Evolutionary conservation across 176 grass and related monocot species (phyloP).

Genomic region (Microstegium vimineum): DNA sequence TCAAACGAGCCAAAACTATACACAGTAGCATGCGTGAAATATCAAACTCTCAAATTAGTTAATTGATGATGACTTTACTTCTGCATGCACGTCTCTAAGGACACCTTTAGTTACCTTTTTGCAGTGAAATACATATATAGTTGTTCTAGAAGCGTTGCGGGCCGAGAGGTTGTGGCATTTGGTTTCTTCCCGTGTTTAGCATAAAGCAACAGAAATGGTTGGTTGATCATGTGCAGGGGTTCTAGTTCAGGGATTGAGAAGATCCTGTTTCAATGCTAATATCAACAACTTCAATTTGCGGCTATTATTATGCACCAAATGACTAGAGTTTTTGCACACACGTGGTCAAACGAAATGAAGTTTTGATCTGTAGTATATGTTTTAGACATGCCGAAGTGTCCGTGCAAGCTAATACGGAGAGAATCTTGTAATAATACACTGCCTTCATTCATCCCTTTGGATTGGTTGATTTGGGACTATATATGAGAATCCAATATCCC

Average conservation of each 20-base stretch:
- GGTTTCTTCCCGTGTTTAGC: neutral
- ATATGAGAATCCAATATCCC: no score
- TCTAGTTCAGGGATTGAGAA: neutral
- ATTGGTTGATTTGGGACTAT: no score
- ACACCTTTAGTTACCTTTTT: neutral
- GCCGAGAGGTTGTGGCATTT: neutral
- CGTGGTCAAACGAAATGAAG: neutral
- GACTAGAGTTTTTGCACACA: neutral
- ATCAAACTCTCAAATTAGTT: no score
- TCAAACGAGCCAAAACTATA: no score
- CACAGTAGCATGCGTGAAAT: neutral
- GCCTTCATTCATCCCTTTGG: no score
- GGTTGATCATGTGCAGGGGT: neutral
- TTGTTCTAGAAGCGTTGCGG: neutral
- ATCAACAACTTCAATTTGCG: neutral
- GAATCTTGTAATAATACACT: neutral
- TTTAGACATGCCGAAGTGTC: neutral
- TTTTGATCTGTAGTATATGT: neutral
- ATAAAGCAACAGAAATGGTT: neutral
- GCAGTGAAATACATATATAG: neutral
- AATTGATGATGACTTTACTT: no score
- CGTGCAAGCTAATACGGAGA: neutral
- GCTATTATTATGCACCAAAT: neutral
- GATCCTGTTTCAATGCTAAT: neutral
- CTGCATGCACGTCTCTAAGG: neutral